Percentiles rank a stretch among this genome's conserved stretches.
Evolutionary conservation across 345 rosid genomes (phyloP).

Genomic region (Durio zibethinus): DNA sequence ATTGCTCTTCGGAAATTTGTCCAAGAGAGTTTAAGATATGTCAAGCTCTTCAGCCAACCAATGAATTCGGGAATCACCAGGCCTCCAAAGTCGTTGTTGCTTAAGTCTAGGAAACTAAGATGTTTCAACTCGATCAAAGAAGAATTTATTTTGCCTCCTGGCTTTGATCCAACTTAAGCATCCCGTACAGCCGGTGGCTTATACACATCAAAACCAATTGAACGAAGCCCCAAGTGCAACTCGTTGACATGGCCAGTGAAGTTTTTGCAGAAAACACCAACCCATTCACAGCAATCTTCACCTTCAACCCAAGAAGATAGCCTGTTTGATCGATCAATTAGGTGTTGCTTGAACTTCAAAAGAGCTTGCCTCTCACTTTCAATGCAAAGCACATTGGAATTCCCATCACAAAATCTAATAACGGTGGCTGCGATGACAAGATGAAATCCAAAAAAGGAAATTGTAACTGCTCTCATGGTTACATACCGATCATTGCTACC

Average conservation of each 20-base stretch:
- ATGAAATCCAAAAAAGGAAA: too few species aligned
- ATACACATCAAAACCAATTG: not conserved
- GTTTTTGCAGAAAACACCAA: slow-evolving; percentile 22
- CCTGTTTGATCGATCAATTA: too few species aligned
- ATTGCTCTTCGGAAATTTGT: slow-evolving; percentile 2
- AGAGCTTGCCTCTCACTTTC: too few species aligned
- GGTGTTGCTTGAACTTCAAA: too few species aligned
- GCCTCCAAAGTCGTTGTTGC: too few species aligned
- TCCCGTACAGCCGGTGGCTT: not conserved
- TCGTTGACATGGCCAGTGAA: slow-evolving; percentile 23
- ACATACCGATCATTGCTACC: too few species aligned
- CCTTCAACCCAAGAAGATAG: slow-evolving; percentile 19
- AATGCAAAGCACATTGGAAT: too few species aligned
- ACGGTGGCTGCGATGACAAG: too few species aligned
- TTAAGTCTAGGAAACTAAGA: too few species aligned
- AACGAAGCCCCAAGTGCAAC: not conserved
- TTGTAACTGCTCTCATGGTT: too few species aligned
- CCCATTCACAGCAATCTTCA: slow-evolving; percentile 23
- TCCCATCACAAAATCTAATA: too few species aligned
- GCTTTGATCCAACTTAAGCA: not conserved
- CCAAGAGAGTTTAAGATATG: not conserved
- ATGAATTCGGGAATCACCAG: not conserved
- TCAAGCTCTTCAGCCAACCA: not conserved
- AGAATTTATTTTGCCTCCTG: not conserved
- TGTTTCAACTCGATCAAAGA: too few species aligned